phyloP scores from a whole-genome alignment of 257 asterid species.

The Catharanthus roseus region DNA sequence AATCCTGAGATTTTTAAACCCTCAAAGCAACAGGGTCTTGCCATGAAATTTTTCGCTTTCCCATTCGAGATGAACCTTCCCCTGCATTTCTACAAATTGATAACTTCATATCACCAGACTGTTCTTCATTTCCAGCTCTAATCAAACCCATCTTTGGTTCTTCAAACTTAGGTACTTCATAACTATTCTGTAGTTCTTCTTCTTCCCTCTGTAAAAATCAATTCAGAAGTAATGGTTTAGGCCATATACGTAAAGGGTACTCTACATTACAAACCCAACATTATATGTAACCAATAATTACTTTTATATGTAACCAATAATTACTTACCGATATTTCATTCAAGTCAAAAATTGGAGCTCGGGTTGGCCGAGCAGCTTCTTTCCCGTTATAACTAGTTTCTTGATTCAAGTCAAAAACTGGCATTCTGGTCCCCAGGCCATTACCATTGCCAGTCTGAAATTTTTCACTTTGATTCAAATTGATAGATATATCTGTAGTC shows the following conservation, averaged over 20 bases:
- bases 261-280: not conserved
- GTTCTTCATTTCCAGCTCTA: slow-evolving; percentile 55
- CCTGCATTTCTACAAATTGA: slow-evolving; percentile 67
- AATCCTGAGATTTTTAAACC: slow-evolving; percentile 36
- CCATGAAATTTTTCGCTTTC: slow-evolving; percentile 87
- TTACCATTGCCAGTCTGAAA: slow-evolving; percentile 29
- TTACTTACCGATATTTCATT: slow-evolving; percentile 71
- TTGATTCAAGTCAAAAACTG: slow-evolving; percentile 53
- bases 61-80: slow-evolving; percentile 59
- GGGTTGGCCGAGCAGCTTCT: slow-evolving; percentile 40
- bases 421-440: slow-evolving; percentile 15
- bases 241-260: not conserved
- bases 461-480: slow-evolving; percentile 40
- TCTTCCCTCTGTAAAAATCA: slow-evolving; percentile 51
- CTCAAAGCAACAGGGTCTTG: slow-evolving; percentile 86
- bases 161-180: slow-evolving; percentile 37
- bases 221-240: not conserved
- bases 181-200: slow-evolving; percentile 42
- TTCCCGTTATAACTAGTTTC: slow-evolving; percentile 32
- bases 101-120: slow-evolving; percentile 55
- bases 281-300: not conserved
- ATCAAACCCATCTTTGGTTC: slow-evolving; percentile 38
- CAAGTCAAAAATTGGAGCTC: slow-evolving; percentile 74
- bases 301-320: not conserved
- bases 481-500: slow-evolving; percentile 13